Evolutionary conservation across 106 monocot genomes (phyloP), one percentile per base, ranked within the genome.

Genomic region (Chionographis japonica): DNA sequence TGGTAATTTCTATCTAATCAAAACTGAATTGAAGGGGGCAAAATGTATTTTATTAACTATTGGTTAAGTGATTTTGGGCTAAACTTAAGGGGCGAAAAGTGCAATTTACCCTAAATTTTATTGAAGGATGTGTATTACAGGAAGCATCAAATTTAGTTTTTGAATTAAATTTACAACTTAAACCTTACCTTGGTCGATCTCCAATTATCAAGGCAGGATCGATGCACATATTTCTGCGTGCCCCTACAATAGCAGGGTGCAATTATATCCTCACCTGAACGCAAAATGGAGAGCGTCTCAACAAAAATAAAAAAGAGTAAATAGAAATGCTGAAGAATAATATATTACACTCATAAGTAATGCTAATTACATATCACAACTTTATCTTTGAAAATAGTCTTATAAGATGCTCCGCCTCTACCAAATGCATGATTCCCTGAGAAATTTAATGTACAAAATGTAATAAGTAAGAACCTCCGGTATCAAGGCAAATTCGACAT

Each of bases 121-220:
- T 27, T 27, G 27, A 27, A 27, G 27, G 27, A 27, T 27, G 27
- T 27, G 27, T 27, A 27, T 27, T 27, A 27, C 27, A 27, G n/a
- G n/a, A n/a, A n/a, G 1, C 27, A 27, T 27, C 27, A 27, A 27
- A 27, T 27, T 27, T 27, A 27, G 27, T 27, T 27, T 27, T 27
- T 27, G 27, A 27, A 27, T 27, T 27, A 27, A 0, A 27, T 46
- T 46, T 39, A 40, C 27, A 53, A 50, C 38, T 39, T 54, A 18
- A 56, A 43, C n/a, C 37, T 54, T 71, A 92, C 95, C 92, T 97
- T 97, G 15, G 95, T 97, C 55, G 95, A 97, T 81, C 95, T 92
- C 95, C 95, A 97, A 63, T 87, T 88, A 70, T 97, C 95, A 69
- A 97, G 89, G 77, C 95, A 97, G 3, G 92, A 84, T 6, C 92